Evolutionary conservation across 2,329 filamentous ascomycete species (phyloP).

Genomic region (Leptodontidium sp.): DNA sequence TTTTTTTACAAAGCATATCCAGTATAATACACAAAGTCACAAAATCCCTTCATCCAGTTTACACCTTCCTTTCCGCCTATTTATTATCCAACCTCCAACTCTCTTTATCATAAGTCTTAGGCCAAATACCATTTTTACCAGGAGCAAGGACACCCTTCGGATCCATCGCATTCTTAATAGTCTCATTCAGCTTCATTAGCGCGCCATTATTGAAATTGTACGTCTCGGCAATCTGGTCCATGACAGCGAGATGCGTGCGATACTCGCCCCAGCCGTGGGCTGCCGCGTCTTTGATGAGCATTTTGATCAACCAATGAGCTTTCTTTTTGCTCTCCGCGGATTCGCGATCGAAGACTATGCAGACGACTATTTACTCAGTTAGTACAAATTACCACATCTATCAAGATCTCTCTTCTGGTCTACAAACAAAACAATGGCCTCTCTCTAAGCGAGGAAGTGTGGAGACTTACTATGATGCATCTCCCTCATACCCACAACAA

Average conservation of each 20-base stretch:
- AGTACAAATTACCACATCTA: not conserved
- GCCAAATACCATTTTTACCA: conserved; percentile 55
- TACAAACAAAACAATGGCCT: not conserved
- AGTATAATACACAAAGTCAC: too few species aligned
- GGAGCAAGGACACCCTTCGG: conserved; percentile 56
- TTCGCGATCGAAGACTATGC: conserved; percentile 59
- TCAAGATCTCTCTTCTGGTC: not conserved
- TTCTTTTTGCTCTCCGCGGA: conserved; percentile 50
- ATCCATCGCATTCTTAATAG: conserved; percentile 56
- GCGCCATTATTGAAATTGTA: conserved; percentile 44
- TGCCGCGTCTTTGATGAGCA: conserved; percentile 52
- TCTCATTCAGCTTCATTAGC: conserved; percentile 52
- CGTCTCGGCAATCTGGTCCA: conserved; percentile 55
- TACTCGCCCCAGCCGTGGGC: conserved; percentile 55
- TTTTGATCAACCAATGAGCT: conserved; percentile 50
- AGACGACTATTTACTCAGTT: conserved; percentile 49
- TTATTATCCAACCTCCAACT: conserved; percentile 26
- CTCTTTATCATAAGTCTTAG: conserved; percentile 29
- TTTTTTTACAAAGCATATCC: too few species aligned
- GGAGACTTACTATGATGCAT: conserved; percentile 56
- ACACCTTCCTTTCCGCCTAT: not conserved
- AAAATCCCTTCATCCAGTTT: too few species aligned
- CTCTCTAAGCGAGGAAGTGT: not conserved
- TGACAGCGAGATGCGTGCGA: conserved; percentile 55
- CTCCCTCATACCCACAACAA: conserved; percentile 58